A percentile compares a stretch with the other conserved stretches of the same genome.
Conservation (phyloP, 2,329 filamentous ascomycete species). For the Cladosporium phlei region DNA sequence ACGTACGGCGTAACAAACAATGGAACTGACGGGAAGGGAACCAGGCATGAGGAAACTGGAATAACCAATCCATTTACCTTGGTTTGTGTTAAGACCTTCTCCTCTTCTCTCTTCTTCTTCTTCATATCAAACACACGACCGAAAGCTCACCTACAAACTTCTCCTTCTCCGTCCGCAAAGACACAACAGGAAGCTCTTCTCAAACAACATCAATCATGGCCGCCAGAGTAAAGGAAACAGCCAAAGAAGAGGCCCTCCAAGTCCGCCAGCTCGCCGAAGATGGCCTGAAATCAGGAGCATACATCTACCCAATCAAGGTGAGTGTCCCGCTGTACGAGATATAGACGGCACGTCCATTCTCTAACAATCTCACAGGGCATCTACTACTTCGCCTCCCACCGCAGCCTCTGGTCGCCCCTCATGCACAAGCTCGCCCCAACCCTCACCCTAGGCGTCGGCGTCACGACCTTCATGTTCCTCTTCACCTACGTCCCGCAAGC, state of each 20-base stretch:
- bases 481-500: constrained; percentile 84
- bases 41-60: too few relatives aligned
- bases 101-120: too few relatives aligned
- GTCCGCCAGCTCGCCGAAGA: constrained; percentile 60
- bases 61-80: too few relatives aligned
- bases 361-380: constrained; percentile 47
- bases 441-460: constrained; percentile 63
- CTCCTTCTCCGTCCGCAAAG: too few relatives aligned
- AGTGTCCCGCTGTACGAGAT: too few relatives aligned
- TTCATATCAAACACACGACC: too few relatives aligned
- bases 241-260: constrained; percentile 65
- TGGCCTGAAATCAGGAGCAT: constrained; percentile 70
- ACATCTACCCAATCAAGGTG: constrained; percentile 78
- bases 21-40: too few relatives aligned
- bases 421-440: constrained; percentile 56
- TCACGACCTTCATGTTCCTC: constrained; percentile 63
- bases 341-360: too few relatives aligned
- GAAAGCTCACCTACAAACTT: too few relatives aligned
- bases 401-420: constrained; percentile 56
- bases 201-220: constrained; percentile 19
- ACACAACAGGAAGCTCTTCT: too few relatives aligned
- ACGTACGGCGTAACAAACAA: too few relatives aligned
- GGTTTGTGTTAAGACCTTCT: too few relatives aligned
- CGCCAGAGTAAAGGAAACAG: constrained; percentile 51
- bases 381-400: constrained; percentile 55